Percentiles rank a stretch among this genome's conserved stretches.
phyloP scores from a whole-genome alignment of 306 rosid species.

The Cicer arietinum region DNA sequence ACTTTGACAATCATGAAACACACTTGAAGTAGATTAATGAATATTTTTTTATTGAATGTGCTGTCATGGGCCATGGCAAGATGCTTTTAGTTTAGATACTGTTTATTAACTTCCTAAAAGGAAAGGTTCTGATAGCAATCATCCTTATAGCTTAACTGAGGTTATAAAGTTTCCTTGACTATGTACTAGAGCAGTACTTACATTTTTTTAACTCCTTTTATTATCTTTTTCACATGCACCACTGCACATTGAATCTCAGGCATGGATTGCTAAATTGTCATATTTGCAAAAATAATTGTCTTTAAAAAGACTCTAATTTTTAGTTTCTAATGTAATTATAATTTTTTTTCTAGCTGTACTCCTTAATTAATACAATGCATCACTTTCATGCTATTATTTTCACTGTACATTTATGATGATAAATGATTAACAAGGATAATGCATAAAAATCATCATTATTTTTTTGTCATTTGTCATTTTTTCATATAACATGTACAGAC shows the following conservation, averaged over 20 bases:
- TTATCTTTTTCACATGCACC: neutral
- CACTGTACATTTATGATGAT: too few relatives aligned
- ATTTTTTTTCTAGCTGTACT: too few relatives aligned
- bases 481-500: too few relatives aligned
- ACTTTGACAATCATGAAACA: slow-evolving; percentile 48
- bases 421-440: too few relatives aligned
- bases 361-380: too few relatives aligned
- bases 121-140: slow-evolving; percentile 28
- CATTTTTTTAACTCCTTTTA: neutral
- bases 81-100: slow-evolving; percentile 27
- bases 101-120: slow-evolving; percentile 34
- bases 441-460: too few relatives aligned
- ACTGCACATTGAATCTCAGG: slow-evolving; percentile 20
- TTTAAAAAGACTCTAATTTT: too few relatives aligned
- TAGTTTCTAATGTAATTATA: too few relatives aligned
- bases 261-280: neutral
- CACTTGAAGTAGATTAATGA: slow-evolving; percentile 31
- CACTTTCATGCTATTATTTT: too few relatives aligned
- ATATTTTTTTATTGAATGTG: slow-evolving; percentile 14
- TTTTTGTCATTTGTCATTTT: too few relatives aligned
- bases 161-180: slow-evolving; percentile 40
- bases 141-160: slow-evolving; percentile 18
- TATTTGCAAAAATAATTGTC: too few relatives aligned
- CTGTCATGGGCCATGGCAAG: slow-evolving; percentile 15
- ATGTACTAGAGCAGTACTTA: neutral